Base-by-base conservation (phyloP, 2,329 filamentous ascomycete species). In the Aspergillus tamarii region DNA sequence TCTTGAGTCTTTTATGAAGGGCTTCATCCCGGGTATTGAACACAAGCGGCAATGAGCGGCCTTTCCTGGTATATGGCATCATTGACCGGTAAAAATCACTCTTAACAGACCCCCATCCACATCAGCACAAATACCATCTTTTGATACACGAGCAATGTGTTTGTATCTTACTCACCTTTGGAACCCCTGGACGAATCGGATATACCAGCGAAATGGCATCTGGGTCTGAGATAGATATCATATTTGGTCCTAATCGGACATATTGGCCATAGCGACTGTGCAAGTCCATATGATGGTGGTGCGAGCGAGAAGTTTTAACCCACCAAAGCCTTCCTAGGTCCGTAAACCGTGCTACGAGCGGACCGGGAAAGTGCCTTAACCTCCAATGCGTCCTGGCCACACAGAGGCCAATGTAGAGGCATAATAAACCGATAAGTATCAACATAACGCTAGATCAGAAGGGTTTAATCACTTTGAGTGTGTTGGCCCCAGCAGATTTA, bases 21-120 rank as follows among this genome's bases (percentile, higher is more conserved):
- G 64, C 57, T 55, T 77, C 74, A 54, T 77, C 70, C 14, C 66
- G 70, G 1, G 75, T 73, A 21, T 70, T 71, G 67, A 78, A 78
- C 2, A 79, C 61, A 4, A 63, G 68, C 1, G 66, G 70, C 4
- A 74, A 26, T 1, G 65, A 36, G 3, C 67, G 59, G 10, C 66
- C n/a, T 41, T 43, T 32, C 11, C 58, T 48, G 39, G 43, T 23
- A 23, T 60, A 53, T 28, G 61, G 50, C 41, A 50, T 45, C 23
- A 56, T 62, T 4, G 70, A 65, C 10, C 61, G 60, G 45, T 77
- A 77, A 48, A 77, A 75, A 36, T 32, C 23, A 46, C 57, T 36
- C 57, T 59, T 39, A 8, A 26, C 41, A 45, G n/a, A 10, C 16
- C 21, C n/a, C 21, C n/a, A 30, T 39, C 23, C n/a, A 16, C 8